These are phyloP conservation scores for Apostasia ramifera DNA, from an alignment of 106 monocot species.

Conservation along the genomic window DNA sequence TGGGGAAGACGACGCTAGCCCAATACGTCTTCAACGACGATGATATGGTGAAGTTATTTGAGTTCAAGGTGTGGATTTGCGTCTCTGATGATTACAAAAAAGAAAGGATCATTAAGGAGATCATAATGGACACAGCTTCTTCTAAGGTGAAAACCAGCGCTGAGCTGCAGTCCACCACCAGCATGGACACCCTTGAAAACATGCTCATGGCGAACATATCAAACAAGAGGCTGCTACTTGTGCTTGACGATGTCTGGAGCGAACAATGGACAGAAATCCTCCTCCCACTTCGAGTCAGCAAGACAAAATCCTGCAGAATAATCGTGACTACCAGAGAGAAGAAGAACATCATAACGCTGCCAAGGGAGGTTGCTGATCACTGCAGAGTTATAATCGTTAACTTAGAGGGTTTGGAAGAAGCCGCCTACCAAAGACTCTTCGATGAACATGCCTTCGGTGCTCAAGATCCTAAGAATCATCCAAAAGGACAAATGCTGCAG, in stretches of 20 bases:
- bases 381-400: not conserved
- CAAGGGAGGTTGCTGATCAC: not conserved
- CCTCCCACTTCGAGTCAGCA: not conserved
- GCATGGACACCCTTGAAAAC: too few species aligned
- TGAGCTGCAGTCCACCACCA: not conserved
- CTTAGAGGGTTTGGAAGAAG: not conserved
- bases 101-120: not conserved
- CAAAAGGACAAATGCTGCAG: not conserved
- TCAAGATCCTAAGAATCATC: not conserved
- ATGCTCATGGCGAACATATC: not conserved
- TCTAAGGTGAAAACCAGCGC: not conserved
- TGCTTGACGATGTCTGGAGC: slow-evolving; percentile 32
- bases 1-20: not conserved
- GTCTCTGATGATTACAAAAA: not conserved
- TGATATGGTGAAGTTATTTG: not conserved
- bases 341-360: not conserved
- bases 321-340: slow-evolving; percentile 15
- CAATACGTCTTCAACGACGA: not conserved
- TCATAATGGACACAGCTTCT: not conserved
- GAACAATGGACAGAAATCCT: not conserved
- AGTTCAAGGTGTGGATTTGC: not conserved
- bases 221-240: slow-evolving; percentile 21
- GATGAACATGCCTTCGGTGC: slow-evolving; percentile 12
- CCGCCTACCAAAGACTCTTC: slow-evolving; percentile 6
- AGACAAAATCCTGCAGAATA: slow-evolving; percentile 9